Evolutionary conservation across 768 basidiomycete genomes (phyloP).

Genomic region (Kwoniella sp.): DNA sequence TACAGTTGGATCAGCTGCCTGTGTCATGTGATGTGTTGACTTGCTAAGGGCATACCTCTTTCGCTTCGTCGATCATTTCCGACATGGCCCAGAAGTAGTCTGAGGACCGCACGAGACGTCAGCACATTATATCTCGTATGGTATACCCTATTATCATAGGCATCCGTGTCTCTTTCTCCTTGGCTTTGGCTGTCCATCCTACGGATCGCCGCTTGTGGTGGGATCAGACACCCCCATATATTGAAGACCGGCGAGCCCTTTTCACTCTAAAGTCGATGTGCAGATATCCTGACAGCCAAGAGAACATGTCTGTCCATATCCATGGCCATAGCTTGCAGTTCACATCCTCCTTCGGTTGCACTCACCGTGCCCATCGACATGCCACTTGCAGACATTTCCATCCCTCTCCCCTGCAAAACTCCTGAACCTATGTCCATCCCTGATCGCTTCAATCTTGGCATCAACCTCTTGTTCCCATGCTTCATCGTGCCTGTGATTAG

Average conservation of each 20-base stretch:
- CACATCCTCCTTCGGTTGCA: background rate
- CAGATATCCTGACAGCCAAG: too few species aligned
- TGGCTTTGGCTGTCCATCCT: too few species aligned
- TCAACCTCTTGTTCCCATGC: constrained; percentile 64
- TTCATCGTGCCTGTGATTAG: constrained; percentile 62
- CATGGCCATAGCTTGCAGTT: too few species aligned
- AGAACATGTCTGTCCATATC: too few species aligned
- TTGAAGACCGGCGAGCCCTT: too few species aligned
- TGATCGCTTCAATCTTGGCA: constrained; percentile 69
- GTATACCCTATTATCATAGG: too few species aligned
- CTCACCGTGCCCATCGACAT: constrained; percentile 77
- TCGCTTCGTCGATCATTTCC: constrained; percentile 69
- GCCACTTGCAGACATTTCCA: constrained; percentile 80
- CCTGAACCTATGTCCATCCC: constrained; percentile 74
- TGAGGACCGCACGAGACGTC: constrained; percentile 2
- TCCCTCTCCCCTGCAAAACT: constrained; percentile 76
- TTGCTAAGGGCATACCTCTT: constrained; percentile 58
- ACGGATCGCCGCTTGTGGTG: too few species aligned
- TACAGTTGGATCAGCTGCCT: background rate
- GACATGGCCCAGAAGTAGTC: constrained; percentile 96
- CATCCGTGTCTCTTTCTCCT: too few species aligned
- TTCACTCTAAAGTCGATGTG: too few species aligned
- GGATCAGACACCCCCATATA: too few species aligned
- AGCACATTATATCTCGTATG: too few species aligned
- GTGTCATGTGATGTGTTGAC: too few species aligned